phyloP scores from a whole-genome alignment of 2,329 filamentous ascomycete genomes.

The Parastagonospora nodorum region DNA sequence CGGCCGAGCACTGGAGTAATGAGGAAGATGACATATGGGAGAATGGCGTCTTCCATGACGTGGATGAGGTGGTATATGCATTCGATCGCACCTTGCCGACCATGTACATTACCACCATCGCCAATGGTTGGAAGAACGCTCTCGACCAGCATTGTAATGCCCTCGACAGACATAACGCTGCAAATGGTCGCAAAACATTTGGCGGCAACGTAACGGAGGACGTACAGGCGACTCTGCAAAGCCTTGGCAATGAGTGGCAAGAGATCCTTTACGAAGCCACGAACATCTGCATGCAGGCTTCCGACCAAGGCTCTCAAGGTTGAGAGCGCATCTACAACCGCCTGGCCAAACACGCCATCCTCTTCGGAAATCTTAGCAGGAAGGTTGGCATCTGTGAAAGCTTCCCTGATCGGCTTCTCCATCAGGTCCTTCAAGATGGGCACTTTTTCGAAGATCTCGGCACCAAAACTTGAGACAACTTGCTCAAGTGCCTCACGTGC shows the following conservation, averaged over 20 bases:
- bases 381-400: slow-evolving; percentile 70
- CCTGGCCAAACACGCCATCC: slow-evolving; percentile 79
- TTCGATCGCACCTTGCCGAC: slow-evolving; percentile 92
- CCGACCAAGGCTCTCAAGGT: slow-evolving; percentile 90
- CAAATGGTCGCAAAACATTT: slow-evolving; percentile 98
- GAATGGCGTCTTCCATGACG: slow-evolving; percentile 94
- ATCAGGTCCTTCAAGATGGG: slow-evolving; percentile 82
- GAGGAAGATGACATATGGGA: slow-evolving; percentile 98
- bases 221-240: slow-evolving; percentile 83
- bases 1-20: slow-evolving; percentile 95
- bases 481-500: slow-evolving; percentile 94
- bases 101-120: slow-evolving; percentile 85
- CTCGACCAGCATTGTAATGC: slow-evolving; percentile 94
- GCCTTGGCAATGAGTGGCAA: slow-evolving; percentile 87
- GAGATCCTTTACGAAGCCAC: slow-evolving; percentile 80
- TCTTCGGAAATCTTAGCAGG: slow-evolving; percentile 75
- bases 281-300: slow-evolving; percentile 76
- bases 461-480: slow-evolving; percentile 77
- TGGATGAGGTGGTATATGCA: slow-evolving; percentile 96
- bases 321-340: slow-evolving; percentile 92
- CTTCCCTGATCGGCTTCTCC: slow-evolving; percentile 75
- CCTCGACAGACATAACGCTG: slow-evolving; percentile 92
- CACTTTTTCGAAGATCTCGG: slow-evolving; percentile 77
- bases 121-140: slow-evolving; percentile 89
- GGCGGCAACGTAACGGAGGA: slow-evolving; percentile 94